These are phyloP conservation scores for Deakozyma indianensis DNA, from an alignment of 805 yeast genomes.

Conservation along the genomic window DNA sequence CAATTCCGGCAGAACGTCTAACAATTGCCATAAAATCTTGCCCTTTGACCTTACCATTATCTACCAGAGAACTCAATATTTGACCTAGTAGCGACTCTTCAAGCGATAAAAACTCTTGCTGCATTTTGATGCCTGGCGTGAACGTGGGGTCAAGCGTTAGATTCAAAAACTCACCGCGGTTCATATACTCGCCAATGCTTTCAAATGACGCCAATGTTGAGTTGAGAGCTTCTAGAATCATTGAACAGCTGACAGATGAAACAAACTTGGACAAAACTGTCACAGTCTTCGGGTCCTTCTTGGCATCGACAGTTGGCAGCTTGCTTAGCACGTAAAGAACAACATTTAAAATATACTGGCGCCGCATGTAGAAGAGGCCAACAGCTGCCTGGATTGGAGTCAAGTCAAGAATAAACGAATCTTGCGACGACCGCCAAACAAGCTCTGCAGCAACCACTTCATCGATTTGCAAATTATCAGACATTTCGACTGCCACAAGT, in stretches of 20 bases:
- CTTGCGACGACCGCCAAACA: slow-evolving; percentile 33
- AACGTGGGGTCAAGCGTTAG: slow-evolving; percentile 29
- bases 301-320: slow-evolving; percentile 8
- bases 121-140: slow-evolving; percentile 35
- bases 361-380: slow-evolving; percentile 51
- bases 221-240: slow-evolving; percentile 39
- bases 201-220: slow-evolving; percentile 42
- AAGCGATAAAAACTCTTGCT: slow-evolving; percentile 45
- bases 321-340: slow-evolving; percentile 6
- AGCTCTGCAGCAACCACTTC: slow-evolving; percentile 65
- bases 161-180: slow-evolving; percentile 37
- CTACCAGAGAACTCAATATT: slow-evolving; percentile 38
- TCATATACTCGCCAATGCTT: slow-evolving; percentile 35
- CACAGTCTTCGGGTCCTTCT: neutral
- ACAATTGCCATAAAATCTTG: slow-evolving; percentile 28
- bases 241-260: neutral
- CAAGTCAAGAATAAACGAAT: slow-evolving; percentile 24
- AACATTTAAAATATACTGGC: slow-evolving; percentile 53
- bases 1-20: slow-evolving; percentile 32
- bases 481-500: slow-evolving; percentile 33
- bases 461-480: slow-evolving; percentile 61
- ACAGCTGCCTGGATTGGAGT: slow-evolving; percentile 33
- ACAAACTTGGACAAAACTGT: neutral
- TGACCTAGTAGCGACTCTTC: slow-evolving; percentile 65
- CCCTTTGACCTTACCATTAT: slow-evolving; percentile 22